Conservation (phyloP, 2,329 filamentous ascomycete species). For the Trichophaea hybrida region DNA sequence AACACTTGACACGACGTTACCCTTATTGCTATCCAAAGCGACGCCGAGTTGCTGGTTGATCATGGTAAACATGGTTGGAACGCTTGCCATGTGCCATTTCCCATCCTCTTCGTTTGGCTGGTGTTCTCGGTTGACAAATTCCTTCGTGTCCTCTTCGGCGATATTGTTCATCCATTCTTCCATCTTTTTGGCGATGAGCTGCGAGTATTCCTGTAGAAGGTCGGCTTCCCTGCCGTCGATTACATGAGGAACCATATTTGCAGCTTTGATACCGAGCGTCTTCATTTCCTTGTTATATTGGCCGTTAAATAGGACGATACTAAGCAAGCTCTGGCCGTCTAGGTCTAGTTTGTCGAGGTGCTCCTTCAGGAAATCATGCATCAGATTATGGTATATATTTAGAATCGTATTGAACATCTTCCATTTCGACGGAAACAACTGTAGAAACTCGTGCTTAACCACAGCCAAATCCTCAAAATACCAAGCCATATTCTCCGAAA, state of each 20-base stretch:
- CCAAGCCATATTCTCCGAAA: conserved; percentile 87
- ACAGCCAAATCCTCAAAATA: conserved; percentile 96
- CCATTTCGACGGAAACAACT: conserved; percentile 91
- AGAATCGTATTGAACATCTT: conserved; percentile 83
- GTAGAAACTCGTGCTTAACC: conserved; percentile 82
- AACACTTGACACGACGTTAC: conserved; percentile 86
- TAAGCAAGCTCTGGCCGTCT: conserved; percentile 74
- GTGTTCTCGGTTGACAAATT: conserved; percentile 56
- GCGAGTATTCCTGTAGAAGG: conserved; percentile 81
- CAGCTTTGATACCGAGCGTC: conserved; percentile 65
- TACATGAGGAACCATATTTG: conserved; percentile 69
- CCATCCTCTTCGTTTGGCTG: conserved; percentile 25
- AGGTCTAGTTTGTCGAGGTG: conserved; percentile 73
- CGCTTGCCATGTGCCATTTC: conserved; percentile 26
- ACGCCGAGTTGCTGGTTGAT: conserved; percentile 80
- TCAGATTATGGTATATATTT: conserved; percentile 78
- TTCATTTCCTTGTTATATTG: conserved; percentile 95
- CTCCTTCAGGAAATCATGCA: conserved; percentile 82
- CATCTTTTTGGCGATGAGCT: conserved; percentile 86
- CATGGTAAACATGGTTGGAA: conserved; percentile 74
- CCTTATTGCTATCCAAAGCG: conserved; percentile 67
- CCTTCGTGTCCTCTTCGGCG: conserved; percentile 62
- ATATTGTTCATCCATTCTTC: conserved; percentile 98
- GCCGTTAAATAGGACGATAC: conserved; percentile 87
- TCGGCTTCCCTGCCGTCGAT: conserved; percentile 83